Evolutionary conservation across 2,329 filamentous ascomycete genomes (phyloP).

Genomic region (Ramichloridium luteum): DNA sequence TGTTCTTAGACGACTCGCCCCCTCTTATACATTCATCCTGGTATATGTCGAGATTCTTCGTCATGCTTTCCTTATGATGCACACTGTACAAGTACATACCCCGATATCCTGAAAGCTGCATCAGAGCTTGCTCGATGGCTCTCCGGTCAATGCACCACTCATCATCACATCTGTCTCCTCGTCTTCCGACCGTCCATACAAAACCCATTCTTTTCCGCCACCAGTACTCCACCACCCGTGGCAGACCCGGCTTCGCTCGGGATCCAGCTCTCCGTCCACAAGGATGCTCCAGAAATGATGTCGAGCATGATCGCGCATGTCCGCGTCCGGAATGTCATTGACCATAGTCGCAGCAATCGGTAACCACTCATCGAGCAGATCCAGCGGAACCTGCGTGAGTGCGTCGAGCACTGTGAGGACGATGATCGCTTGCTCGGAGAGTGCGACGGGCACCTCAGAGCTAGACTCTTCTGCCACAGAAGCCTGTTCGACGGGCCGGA

Average conservation of each 20-base stretch:
- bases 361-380: conserved; percentile 69
- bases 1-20: no score
- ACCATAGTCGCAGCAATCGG: conserved; percentile 57
- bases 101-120: conserved; percentile 1
- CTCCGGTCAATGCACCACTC: conserved; percentile 43
- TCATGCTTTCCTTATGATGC: no score
- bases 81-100: no score
- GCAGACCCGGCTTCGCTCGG: conserved; percentile 65
- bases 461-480: conserved; percentile 10
- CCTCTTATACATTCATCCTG: no score
- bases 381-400: conserved; percentile 58
- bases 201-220: conserved; percentile 45
- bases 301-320: conserved; percentile 52
- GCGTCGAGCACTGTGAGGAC: conserved; percentile 68
- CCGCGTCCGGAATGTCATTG: conserved; percentile 48
- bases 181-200: conserved; percentile 33
- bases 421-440: conserved; percentile 71
- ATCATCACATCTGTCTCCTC: conserved; percentile 31
- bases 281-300: conserved; percentile 69
- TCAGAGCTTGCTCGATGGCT: conserved; percentile 1
- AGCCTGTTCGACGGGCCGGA: conserved; percentile 29
- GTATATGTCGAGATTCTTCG: no score
- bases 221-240: conserved; percentile 75
- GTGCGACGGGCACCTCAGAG: conserved; percentile 17
- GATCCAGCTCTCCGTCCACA: conserved; percentile 74